Conservation (phyloP, 2,329 filamentous ascomycete genomes). For the Teratosphaeria nubilosa region DNA sequence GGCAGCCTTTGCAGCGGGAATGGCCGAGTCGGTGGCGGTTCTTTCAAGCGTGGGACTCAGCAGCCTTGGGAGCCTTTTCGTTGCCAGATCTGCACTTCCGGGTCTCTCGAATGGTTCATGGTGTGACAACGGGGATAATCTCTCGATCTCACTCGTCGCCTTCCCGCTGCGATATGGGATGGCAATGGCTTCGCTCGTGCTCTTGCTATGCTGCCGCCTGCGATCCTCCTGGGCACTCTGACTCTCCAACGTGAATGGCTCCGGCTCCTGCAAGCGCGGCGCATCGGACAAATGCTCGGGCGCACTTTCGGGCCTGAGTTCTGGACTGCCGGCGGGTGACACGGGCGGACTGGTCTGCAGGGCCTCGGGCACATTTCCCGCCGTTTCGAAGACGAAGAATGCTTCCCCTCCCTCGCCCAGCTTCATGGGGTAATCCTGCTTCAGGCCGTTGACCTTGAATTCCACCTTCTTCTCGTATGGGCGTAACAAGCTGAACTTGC, state of each 20-base stretch:
- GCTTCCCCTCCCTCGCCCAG: conserved; percentile 94
- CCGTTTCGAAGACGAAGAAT: conserved; percentile 97
- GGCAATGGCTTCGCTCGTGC: conserved; percentile 18
- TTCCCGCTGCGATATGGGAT: conserved; percentile 17
- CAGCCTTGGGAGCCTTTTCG: background rate
- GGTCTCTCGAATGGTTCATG: conserved; percentile 9
- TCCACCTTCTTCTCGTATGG: conserved; percentile 99
- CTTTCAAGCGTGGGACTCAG: conserved; percentile 30
- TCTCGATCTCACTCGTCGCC: conserved; percentile 39
- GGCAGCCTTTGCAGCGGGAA: conserved; percentile 34
- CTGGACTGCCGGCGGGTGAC: conserved; percentile 78
- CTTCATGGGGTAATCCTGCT: conserved; percentile 96
- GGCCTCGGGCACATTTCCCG: conserved; percentile 79
- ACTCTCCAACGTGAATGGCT: conserved; percentile 56
- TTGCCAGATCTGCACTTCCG: conserved; percentile 11
- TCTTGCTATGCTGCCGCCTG: conserved; percentile 13
- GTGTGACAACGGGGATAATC: conserved; percentile 19
- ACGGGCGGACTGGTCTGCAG: conserved; percentile 91
- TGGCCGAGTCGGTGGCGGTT: conserved; percentile 44
- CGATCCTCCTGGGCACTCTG: conserved; percentile 7
- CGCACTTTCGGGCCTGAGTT: conserved; percentile 34
- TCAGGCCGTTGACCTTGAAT: conserved; percentile 85
- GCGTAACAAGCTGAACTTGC: conserved; percentile 91
- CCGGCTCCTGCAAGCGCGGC: conserved; percentile 54
- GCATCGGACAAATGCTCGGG: conserved; percentile 19